Base-by-base conservation (phyloP, 257 asterid genomes). In the Datura wrightii region DNA sequence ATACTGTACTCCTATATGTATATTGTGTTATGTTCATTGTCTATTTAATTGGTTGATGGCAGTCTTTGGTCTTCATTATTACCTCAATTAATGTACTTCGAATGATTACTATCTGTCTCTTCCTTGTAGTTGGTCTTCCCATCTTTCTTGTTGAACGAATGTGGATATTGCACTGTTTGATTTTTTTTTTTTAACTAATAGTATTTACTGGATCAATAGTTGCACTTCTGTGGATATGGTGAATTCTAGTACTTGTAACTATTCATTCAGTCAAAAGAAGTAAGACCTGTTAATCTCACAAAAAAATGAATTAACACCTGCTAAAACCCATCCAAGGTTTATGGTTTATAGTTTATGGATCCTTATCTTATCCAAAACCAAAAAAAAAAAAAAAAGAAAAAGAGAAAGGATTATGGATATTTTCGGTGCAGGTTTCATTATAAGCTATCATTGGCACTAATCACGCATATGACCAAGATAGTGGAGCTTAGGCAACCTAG, bases 241-340 rank as follows among this genome's bases (percentile, higher is more conserved):
- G 60, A 76, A 76, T 76, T 76, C 44, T 48, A 9, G 81, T 76
- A 72, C 81, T 50, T 76, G 62, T 53, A 72, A 48, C 81, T 76
- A 76, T 48, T 50, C 60, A 48, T 76, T 76, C 62, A 48, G 18
- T 50, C 14, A 48, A 48, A 76, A 74, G 19, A 48, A 74, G 42
- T 48, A 19, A 46, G 80, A 72, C n/a, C 0, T 44, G 18, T 44
- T 48, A 74, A 48, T 69, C 34, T 39, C 15, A 69, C 46, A 31
- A 13, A 44, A 18, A 37, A 66, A 76, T 24, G 24, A 48, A 19
- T 34, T 48, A 13, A 72, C 11, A 19, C 58, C 41, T 72, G 80
- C 81, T 74, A 74, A 74, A 74, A 74, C 24, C 58, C 42, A 50
- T 24, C 62, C 62, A 48, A 11, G 41, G 81, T 46, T 74, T 24